phyloP scores from a whole-genome alignment of 768 basidiomycete genomes.

The Mycena polygramma region DNA sequence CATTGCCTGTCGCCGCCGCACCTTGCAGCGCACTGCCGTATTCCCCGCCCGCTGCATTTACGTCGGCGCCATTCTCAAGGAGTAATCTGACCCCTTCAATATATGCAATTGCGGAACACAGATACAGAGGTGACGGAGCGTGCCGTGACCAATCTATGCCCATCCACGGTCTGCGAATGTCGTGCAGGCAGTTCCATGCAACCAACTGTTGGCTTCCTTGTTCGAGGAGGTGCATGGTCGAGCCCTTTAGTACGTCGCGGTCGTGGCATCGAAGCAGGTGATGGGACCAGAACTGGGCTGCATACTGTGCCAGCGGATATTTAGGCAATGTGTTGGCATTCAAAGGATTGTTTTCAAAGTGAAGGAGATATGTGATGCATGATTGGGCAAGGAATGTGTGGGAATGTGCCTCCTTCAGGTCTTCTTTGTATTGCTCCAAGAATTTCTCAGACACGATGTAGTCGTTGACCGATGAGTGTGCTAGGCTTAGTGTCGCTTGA shows the following conservation, averaged over 20 bases:
- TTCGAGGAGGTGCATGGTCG: conserved; percentile 1
- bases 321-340: background rate
- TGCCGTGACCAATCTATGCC: no score
- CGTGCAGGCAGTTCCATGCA: background rate
- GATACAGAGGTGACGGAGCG: no score
- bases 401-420: background rate
- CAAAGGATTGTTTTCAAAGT: conserved; percentile 11
- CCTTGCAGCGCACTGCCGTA: background rate
- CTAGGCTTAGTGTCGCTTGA: no score
- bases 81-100: background rate
- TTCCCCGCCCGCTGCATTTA: background rate
- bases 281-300: conserved; percentile 3
- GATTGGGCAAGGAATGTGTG: conserved; percentile 15
- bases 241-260: background rate
- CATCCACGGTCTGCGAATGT: no score
- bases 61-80: background rate
- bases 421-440: background rate
- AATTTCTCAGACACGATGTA: conserved; percentile 4
- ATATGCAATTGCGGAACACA: background rate
- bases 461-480: conserved; percentile 19
- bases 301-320: conserved; percentile 2
- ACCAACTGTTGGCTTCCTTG: conserved; percentile 8
- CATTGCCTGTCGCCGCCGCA: background rate
- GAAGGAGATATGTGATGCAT: conserved; percentile 18
- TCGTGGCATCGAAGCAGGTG: conserved; percentile 10